Base-by-base conservation (phyloP, 1,284 basidiomycete species). In the Spongiforma sp. region DNA sequence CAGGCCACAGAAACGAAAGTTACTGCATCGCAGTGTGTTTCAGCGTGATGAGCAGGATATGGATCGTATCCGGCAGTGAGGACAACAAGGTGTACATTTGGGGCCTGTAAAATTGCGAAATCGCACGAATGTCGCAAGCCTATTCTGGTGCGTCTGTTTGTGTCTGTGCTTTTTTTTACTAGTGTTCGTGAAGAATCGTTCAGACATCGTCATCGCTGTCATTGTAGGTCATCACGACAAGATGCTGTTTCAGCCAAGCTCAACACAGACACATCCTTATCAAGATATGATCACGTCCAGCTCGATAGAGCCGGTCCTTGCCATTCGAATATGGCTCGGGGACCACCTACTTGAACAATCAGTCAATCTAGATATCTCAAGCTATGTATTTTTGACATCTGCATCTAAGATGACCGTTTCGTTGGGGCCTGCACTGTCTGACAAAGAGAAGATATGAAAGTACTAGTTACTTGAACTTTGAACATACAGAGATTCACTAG, bases 51-150 rank as follows among this genome's bases (percentile, higher is more conserved):
- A 90, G 90, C 26, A 90, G 91, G 7, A 93, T 94, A 74, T 95
- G 92, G 89, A 93, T 99, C 67, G 86, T 98, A 1, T 89, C 93
- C 1, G 97, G 96, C 0, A 94, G 92, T 70, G 97, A 99, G 78
- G 96, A 99, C 74, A 85, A 93, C 71, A 93, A 92, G 69, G 86
- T 94, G 11, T 91, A 95, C 64, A 83, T 98, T 8, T 99, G 96
- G 95, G 95, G 99, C 77, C 74, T 99, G 34, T 96, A 98, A 75
- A 91, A 88, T 7, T 86, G 94, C 26, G 86, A 93, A 69, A 83
- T 96, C 52, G 87, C 95, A 7, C 90, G 93, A 68, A 84, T 89
- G 0, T 82, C 97, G 54, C 88, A 91, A 64, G 93, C 88, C 3
- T 94, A 96, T 78, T 82, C 81, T 55, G 93, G 90, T 91, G 57